phyloP scores from a whole-genome alignment of 73 alveolate genomes.

The Paramecium pentaurelia region DNA sequence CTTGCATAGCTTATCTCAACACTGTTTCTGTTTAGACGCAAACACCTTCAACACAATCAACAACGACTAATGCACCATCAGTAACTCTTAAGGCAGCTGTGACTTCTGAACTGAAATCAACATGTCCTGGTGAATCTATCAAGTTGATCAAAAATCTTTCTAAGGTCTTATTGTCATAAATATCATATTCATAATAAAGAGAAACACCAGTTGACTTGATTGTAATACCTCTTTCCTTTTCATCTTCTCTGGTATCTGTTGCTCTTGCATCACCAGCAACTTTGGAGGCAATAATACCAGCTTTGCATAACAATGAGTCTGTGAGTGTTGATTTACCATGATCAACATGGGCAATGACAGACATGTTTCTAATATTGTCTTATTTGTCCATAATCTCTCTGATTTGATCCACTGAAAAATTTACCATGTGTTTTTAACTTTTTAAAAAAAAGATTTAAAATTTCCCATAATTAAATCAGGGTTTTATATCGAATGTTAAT shows the following conservation, averaged over 20 bases:
- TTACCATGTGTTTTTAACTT: conserved; percentile 75
- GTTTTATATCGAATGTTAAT: not conserved
- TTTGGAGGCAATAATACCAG: conserved; percentile 97
- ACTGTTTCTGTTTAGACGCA: conserved; percentile 98
- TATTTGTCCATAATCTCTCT: conserved; percentile 97
- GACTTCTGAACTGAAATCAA: conserved; percentile 97
- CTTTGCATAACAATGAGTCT: conserved; percentile 90
- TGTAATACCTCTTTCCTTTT: conserved; percentile 99
- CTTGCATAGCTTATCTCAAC: conserved; percentile 96
- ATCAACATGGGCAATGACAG: conserved; percentile 98
- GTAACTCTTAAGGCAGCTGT: conserved; percentile 99
- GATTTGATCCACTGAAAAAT: conserved; percentile 98
- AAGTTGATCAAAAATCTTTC: conserved; percentile 87
- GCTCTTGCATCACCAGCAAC: conserved; percentile 97
- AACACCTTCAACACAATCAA: conserved; percentile 98
- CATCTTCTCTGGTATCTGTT: conserved; percentile 99
- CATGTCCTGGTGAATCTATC: conserved; percentile 99
- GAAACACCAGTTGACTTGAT: conserved; percentile 99
- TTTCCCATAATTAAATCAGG: not conserved
- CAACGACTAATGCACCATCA: conserved; percentile 99
- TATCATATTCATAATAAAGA: conserved; percentile 90
- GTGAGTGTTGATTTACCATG: conserved; percentile 99
- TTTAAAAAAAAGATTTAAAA: not conserved
- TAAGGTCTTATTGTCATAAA: conserved; percentile 52
- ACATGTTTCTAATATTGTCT: conserved; percentile 96